Evolutionary conservation across 1,139 yeast genomes (phyloP), one percentile per base, ranked within the genome.

Genomic region (Lodderomyces parapsilosis): DNA sequence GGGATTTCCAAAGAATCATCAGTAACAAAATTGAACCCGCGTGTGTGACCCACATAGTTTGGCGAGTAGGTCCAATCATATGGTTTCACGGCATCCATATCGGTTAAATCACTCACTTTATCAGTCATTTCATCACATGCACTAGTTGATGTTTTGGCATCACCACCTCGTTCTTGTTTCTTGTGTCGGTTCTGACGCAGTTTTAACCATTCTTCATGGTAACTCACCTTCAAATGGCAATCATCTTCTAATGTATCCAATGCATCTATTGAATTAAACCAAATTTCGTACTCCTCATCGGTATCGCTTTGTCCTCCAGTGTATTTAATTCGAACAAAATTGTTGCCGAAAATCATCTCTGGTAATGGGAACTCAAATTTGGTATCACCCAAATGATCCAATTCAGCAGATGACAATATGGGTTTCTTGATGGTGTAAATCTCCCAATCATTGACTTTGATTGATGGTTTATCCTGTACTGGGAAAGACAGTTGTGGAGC

Each of bases 21-120:
- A n/a, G 13, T 13, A 15, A 38, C 30, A 13, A 42, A 39, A 4
- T 40, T 33, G 1, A 43, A 17, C 13, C 59, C 57, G 4, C 44
- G 35, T 3, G 57, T 40, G 0, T 84, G 76, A 0, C 98, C 99
- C 45, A 71, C 74, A 60, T 91, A 93, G 40, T 73, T 68, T 0
- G 96, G 81, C 0, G 96, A 80, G 59, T 93, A 93, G 0, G 99
- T 93, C 99, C 99, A 93, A 65, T 93, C 99, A 62, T 81, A 94
- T 2, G 96, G 95, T 55, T 86, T 86, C 40, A 72, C 54, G 1
- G 64, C 59, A 40, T 71, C 74, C 43, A 37, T 45, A 40, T 67
- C 72, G 1, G 74, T 66, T 27, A 83, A 78, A 45, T 56, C 60
- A 22, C 62, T 58, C 32, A 68, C 54, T 43, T 68, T 70, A 41